Base-by-base conservation (phyloP, 148 eudicot species). In the Fagopyrum homotropicum region DNA sequence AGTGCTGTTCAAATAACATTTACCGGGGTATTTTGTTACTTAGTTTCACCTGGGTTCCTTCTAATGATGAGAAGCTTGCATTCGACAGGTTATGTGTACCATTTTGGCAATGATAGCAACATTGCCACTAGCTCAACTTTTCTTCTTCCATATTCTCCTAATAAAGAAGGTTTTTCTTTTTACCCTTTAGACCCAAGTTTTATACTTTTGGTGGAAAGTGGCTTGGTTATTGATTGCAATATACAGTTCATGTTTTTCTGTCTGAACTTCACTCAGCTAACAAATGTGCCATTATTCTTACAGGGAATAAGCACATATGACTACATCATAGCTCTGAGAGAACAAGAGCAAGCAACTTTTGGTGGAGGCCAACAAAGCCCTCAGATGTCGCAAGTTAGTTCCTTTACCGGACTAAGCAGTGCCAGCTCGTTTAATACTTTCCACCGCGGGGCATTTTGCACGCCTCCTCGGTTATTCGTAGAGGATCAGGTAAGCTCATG, bases 261-360 rank as follows among this genome's bases (percentile, higher is more conserved):
- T 14, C 55, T 8, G 50, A 10, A 30, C 15, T 68, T 16, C 29
- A 5, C 43, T 0, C 2, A 57, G 43, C 56, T 71, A 61, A 26
- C 5, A 70, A 51, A 4, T 0, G 1, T 75, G 50, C 14, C 47
- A 40, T n/a, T 17, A 49, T 74, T 48, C 73, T 73, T 30, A 72
- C 78, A 96, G 99, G 99, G 99, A 52, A 87, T 96, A 35, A 96
- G 94, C 87, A 96, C 99, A 48, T 96, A 96, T 75, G 99, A 96
- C 83, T 96, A 96, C 80, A 96, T 96, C 22, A 92, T 96, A 80
- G 99, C 99, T 73, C 82, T 96, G 74, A 88, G 99, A 77, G 99
- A 96, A 74, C 99, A 96, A 80, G 99, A 96, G 66, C 97, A 93
- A 77, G 90, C 85, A 83, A 98, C 84, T 75, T 17, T 43, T 66